These are phyloP conservation scores for Blastocrithidia nonstop DNA, from an alignment of 208 protist genomes.

Conservation along the genomic window DNA sequence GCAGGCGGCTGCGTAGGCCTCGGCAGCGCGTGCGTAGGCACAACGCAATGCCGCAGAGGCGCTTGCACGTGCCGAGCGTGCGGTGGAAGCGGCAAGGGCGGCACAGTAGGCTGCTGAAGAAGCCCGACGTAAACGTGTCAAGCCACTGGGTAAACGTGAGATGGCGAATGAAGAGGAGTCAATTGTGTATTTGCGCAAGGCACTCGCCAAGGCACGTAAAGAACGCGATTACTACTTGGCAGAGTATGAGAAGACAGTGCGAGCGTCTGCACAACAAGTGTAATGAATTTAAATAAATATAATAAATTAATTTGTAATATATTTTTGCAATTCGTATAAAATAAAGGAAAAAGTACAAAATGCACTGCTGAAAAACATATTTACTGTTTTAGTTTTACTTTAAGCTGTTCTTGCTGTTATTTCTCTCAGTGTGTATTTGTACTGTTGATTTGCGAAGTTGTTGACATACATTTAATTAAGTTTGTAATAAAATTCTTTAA, in stretches of 20 bases:
- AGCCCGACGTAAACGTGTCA: constrained; percentile 6
- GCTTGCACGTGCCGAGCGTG: constrained; percentile 7
- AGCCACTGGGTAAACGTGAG: constrained; percentile 16
- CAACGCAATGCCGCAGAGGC: constrained; percentile 6
- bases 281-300: too few species aligned
- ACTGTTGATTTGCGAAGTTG: too few species aligned
- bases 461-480: too few species aligned
- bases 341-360: too few species aligned
- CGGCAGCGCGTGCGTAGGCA: constrained; percentile 7
- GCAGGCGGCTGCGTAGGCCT: constrained; percentile 3
- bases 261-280: too few species aligned
- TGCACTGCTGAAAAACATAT: too few species aligned
- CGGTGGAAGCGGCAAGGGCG: constrained; percentile 8
- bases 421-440: too few species aligned
- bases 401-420: too few species aligned
- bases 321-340: too few species aligned
- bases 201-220: constrained; percentile 20
- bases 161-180: constrained; percentile 19
- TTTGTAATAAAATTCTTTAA: too few species aligned
- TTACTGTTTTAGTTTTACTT: too few species aligned
- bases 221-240: constrained; percentile 36
- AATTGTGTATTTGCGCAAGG: constrained; percentile 34
- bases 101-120: constrained; percentile 12
- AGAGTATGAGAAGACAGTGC: constrained; percentile 11
- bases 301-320: too few species aligned